Evolutionary conservation across 2,329 filamentous ascomycete species (phyloP), one percentile per base, ranked within the genome.

Genomic region (Harringtonia lauricola): DNA sequence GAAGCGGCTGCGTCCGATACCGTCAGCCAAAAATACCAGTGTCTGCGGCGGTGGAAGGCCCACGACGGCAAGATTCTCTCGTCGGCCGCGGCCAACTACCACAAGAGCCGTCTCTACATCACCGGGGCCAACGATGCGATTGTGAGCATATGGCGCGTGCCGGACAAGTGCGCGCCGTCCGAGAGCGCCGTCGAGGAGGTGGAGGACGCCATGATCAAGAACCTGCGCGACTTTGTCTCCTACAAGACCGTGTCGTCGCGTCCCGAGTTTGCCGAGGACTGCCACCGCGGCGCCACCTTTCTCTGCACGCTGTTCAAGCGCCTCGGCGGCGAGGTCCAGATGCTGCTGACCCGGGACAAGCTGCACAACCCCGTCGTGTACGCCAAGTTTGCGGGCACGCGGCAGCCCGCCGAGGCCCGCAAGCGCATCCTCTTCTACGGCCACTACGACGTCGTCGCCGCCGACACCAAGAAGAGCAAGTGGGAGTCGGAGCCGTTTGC

Each of bases 391-490:
- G 76, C 77, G 36, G 88, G 83, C 4, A 92, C 81, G 61, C 34
- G 3, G 10, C 28, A 26, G 75, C 79, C 1, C 66, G 76, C 0
- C 12, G 71, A 75, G 22, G 69, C 76, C 22, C 76, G 86, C 17
- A 95, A 92, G 64, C 88, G 86, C 26, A 86, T 96, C 9, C 67
- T 98, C 0, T 98, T 98, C 59, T 98, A 98, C 57, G 92, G 94
- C 0, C 92, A 98, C 59, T 98, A 98, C 66, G 92, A 98, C 57
- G 89, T 98, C 3, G 92, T 98, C 4, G 77, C 88, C 1, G 92
- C 92, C 0, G 87, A 95, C 52, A 81, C 83, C 31, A 84, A 84
- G 49, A 79, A 82, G 45, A 76, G 77, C 31, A 90, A 86, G 52
- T 98, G 92, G 92, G 73, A 77, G 33, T 80, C 79, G 2, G 86